phyloP scores from a whole-genome alignment of 768 basidiomycete genomes.

The Leccinum uliginosum region DNA sequence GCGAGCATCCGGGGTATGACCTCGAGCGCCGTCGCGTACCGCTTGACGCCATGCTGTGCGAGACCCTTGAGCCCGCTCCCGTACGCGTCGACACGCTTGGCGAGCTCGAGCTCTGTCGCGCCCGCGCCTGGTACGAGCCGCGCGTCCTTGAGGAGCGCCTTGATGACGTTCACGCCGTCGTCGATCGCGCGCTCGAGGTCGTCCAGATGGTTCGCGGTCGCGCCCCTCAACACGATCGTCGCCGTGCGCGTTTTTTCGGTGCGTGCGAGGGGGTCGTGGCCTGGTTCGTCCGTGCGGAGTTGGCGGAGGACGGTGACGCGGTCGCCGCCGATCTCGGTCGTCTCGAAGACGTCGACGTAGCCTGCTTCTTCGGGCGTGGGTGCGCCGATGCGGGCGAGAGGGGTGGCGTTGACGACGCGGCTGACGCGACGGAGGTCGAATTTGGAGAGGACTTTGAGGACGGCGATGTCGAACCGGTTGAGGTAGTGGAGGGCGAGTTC shows the following conservation, averaged over 20 bases:
- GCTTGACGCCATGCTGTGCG: slow-evolving; percentile 88
- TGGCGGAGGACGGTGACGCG: slow-evolving; percentile 96
- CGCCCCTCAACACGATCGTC: slow-evolving; percentile 92
- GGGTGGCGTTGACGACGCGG: slow-evolving; percentile 94
- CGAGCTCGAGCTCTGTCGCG: slow-evolving; percentile 91
- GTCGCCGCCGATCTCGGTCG: slow-evolving; percentile 94
- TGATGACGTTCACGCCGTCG: slow-evolving; percentile 95
- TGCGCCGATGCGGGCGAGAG: slow-evolving; percentile 91
- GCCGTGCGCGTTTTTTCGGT: slow-evolving; percentile 82
- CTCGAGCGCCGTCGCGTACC: slow-evolving; percentile 86
- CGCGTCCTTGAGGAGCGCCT: slow-evolving; percentile 84
- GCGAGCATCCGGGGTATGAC: slow-evolving; percentile 90
- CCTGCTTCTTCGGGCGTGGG: slow-evolving; percentile 97
- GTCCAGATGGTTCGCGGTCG: slow-evolving; percentile 90
- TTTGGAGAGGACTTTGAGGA: slow-evolving; percentile 96
- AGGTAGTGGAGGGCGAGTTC: slow-evolving; percentile 98
- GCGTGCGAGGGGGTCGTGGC: slow-evolving; percentile 41
- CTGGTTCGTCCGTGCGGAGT: slow-evolving; percentile 59
- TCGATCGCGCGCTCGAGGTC: slow-evolving; percentile 96
- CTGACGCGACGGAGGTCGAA: slow-evolving; percentile 94
- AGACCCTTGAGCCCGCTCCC: slow-evolving; percentile 88
- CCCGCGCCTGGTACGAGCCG: slow-evolving; percentile 92
- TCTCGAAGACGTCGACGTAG: slow-evolving; percentile 90
- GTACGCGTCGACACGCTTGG: slow-evolving; percentile 75
- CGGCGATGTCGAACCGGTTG: slow-evolving; percentile 88